Evolutionary conservation across 208 protist species (phyloP).

Genomic region (Zelonia costaricensis): DNA sequence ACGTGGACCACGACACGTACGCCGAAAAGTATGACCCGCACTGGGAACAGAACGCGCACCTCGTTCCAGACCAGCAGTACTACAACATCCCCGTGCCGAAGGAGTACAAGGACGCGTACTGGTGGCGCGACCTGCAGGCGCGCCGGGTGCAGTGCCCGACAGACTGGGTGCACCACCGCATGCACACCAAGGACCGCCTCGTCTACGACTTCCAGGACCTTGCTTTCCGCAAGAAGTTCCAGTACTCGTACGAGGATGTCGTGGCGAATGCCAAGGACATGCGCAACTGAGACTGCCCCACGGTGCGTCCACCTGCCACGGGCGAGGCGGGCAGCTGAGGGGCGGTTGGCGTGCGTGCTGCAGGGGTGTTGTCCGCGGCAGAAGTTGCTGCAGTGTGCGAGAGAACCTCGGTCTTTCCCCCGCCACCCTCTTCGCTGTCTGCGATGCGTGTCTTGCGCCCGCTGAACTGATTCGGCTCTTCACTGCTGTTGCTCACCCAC

Average conservation of each 20-base stretch:
- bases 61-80: slow-evolving; percentile 86
- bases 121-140: slow-evolving; percentile 90
- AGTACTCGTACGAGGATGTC: slow-evolving; percentile 82
- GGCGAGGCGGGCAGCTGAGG: too few species aligned
- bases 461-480: too few species aligned
- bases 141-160: slow-evolving; percentile 87
- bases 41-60: slow-evolving; percentile 62
- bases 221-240: slow-evolving; percentile 86
- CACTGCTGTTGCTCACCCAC: too few species aligned
- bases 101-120: slow-evolving; percentile 93
- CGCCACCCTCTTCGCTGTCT: too few species aligned
- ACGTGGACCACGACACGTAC: slow-evolving; percentile 83
- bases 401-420: too few species aligned
- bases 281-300: slow-evolving; percentile 53
- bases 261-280: slow-evolving; percentile 86
- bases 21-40: slow-evolving; percentile 82
- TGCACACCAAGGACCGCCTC: slow-evolving; percentile 72
- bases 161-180: slow-evolving; percentile 87
- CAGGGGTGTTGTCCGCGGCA: too few species aligned
- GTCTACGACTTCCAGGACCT: slow-evolving; percentile 91
- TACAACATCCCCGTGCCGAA: slow-evolving; percentile 78
- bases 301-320: too few species aligned
- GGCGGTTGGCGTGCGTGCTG: too few species aligned
- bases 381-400: too few species aligned
- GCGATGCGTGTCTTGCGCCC: too few species aligned